A percentile compares a stretch with the other conserved stretches of the same genome.
Evolutionary conservation across 345 rosid species (phyloP).

Genomic region (Arabidopsis arenosa): DNA sequence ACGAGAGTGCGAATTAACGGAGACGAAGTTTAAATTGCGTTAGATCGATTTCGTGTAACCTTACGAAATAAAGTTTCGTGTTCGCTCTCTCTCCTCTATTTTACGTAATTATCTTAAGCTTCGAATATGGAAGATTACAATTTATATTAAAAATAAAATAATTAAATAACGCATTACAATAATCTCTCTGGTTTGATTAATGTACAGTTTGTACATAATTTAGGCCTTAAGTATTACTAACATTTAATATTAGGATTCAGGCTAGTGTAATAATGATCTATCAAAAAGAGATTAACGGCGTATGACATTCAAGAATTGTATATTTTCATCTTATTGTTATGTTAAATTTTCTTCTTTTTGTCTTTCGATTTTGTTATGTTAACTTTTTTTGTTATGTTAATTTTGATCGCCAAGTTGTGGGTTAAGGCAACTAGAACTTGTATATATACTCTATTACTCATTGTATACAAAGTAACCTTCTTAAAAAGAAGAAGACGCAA

Average conservation of each 20-base stretch:
- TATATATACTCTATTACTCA: too few species aligned
- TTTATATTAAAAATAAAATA: constrained; percentile 1
- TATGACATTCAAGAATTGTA: not conserved
- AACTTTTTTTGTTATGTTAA: too few species aligned
- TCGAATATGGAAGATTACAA: constrained; percentile 18
- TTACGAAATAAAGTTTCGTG: not conserved
- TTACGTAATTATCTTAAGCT: constrained; percentile 25
- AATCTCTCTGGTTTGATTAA: not conserved
- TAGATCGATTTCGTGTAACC: constrained; percentile 32
- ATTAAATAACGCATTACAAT: constrained; percentile 21
- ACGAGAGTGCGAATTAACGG: constrained; percentile 23
- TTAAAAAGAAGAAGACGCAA: too few species aligned
- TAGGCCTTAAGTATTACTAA: too few species aligned
- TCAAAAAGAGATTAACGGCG: too few species aligned
- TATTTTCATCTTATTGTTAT: not conserved
- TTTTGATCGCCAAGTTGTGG: too few species aligned
- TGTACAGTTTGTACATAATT: too few species aligned
- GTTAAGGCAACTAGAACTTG: too few species aligned
- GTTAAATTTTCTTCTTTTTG: not conserved
- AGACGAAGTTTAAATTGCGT: constrained; percentile 33
- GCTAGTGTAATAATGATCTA: too few species aligned
- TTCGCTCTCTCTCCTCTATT: constrained; percentile 6
- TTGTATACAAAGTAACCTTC: too few species aligned
- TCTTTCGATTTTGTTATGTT: too few species aligned
- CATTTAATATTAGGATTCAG: too few species aligned